Evolutionary conservation across 441 rosid genomes (phyloP), one percentile per base, ranked within the genome.

Genomic region (Arabidopsis hybrid): DNA sequence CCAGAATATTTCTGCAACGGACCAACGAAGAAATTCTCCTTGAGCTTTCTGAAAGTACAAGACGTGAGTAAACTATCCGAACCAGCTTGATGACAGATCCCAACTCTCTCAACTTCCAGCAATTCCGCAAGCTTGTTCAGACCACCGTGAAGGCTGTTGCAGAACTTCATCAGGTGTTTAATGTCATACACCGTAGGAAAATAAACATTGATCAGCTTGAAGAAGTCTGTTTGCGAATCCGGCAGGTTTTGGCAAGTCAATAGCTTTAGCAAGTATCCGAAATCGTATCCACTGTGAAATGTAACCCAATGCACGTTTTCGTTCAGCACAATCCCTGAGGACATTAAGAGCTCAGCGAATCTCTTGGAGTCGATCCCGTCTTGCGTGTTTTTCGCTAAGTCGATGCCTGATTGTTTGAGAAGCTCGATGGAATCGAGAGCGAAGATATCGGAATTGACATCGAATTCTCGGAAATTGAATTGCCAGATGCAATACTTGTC

Each of bases 11-110:
- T 88, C 56, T 84, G 91, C 86, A 88, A 40, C 1, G 88, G 81
- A n/a, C 88, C 87, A 59, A 74, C 73, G 65, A 89, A 87, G 89
- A 86, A 86, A 73, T 78, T 85, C 73, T 89, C 88, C 72, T 84
- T 89, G 67, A 80, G 73, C 82, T 87, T 89, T 81, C 84, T 80
- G 85, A 87, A 89, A 60, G 91, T 83, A 82, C 87, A 85, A 13
- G 91, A 81, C 13, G 93, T 87, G 45, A 89, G 82, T 73, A 89
- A 81, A 81, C 93, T 84, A 81, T 89, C 93, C 0, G 90, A 87
- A 64, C 88, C 93, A 3, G 91, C 93, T 71, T 89, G 91, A 56
- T 89, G 93, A 78, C 86, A 89, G 3, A 79, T 76, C 49, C 89
- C 91, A 35, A 87, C 89, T 71, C 91, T 82, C 76, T 87, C 87